Conservation (phyloP, 2,329 filamentous ascomycete genomes). For the Parafenestella ontariensis region DNA sequence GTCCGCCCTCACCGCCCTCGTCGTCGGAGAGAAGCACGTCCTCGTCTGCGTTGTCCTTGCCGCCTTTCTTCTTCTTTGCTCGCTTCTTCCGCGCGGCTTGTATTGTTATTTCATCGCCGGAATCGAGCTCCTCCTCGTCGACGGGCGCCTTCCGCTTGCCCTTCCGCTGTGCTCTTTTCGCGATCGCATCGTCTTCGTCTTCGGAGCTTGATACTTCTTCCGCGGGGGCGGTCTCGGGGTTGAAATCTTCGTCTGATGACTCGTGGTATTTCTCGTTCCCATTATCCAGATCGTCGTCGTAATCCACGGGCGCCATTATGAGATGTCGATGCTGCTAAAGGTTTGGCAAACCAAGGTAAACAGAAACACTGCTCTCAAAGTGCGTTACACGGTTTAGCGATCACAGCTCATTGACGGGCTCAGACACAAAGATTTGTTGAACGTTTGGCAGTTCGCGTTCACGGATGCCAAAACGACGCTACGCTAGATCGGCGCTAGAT, state of each 20-base stretch:
- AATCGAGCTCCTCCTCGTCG: constrained; percentile 51
- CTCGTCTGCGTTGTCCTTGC: constrained; percentile 26
- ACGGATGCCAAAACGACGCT: constrained; percentile 10
- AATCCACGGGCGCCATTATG: constrained; percentile 37
- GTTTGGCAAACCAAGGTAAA: no score
- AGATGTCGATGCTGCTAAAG: constrained; percentile 1
- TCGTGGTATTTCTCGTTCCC: constrained; percentile 63
- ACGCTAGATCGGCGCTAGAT: constrained; percentile 27
- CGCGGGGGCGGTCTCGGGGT: constrained; percentile 67
- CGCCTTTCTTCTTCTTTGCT: constrained; percentile 49
- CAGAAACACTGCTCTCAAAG: no score
- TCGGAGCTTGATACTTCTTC: constrained; percentile 61
- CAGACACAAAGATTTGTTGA: no score
- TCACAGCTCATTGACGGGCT: no score
- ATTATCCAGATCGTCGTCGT: constrained; percentile 38
- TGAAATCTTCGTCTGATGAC: constrained; percentile 74
- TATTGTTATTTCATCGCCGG: constrained; percentile 76
- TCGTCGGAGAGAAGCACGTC: constrained; percentile 39
- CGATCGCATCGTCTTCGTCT: constrained; percentile 43
- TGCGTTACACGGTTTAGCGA: no score
- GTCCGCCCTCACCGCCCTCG: constrained; percentile 63
- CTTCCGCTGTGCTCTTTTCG: constrained; percentile 29
- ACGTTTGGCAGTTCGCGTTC: constrained; percentile 7
- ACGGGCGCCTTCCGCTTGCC: constrained; percentile 44
- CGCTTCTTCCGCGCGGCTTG: constrained; percentile 63